These are phyloP conservation scores for Pachysandra terminalis DNA, from an alignment of 164 flowering plant species.

Conservation along the genomic window DNA sequence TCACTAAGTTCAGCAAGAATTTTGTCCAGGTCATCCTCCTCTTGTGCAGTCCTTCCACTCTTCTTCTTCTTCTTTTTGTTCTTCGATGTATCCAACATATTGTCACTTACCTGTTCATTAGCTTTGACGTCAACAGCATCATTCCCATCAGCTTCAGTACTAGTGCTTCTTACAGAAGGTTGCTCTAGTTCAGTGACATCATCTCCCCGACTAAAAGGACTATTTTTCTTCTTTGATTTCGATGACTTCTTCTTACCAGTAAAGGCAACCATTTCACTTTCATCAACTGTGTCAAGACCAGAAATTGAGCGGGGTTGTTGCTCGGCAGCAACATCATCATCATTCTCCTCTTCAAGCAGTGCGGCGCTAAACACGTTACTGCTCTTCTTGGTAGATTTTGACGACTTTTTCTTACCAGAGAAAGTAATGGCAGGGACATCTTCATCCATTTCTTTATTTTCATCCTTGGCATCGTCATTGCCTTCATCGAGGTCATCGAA, in stretches of 20 bases:
- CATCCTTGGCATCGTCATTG: background rate
- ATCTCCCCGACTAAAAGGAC: conserved; percentile 20
- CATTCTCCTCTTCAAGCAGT: conserved; percentile 35
- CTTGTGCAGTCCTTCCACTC: conserved; percentile 84
- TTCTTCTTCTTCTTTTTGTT: conserved; percentile 88
- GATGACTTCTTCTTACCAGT: conserved; percentile 65
- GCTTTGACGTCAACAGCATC: conserved; percentile 17
- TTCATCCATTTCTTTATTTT: conserved; percentile 13
- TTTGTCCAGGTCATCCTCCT: conserved; percentile 92
- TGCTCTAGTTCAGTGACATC: conserved; percentile 23
- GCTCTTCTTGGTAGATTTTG: conserved; percentile 41
- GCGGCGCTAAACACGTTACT: conserved; percentile 25
- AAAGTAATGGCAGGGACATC: conserved; percentile 33
- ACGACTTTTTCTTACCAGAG: conserved; percentile 60
- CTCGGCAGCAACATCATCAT: conserved; percentile 25
- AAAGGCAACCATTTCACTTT: conserved; percentile 23
- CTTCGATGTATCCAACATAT: conserved; percentile 53
- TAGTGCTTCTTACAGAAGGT: conserved; percentile 7
- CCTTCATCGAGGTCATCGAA: conserved; percentile 30
- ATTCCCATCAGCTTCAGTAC: conserved; percentile 19
- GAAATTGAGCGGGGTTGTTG: conserved; percentile 5
- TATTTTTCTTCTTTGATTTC: conserved; percentile 36
- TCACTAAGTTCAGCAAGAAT: conserved; percentile 93
- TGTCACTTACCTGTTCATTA: conserved; percentile 25
- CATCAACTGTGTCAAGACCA: conserved; percentile 7